A percentile compares a stretch with the other conserved stretches of the same genome.
Conservation (phyloP, 176 grass and related monocot genomes). For the Saccharum spontaneum region DNA sequence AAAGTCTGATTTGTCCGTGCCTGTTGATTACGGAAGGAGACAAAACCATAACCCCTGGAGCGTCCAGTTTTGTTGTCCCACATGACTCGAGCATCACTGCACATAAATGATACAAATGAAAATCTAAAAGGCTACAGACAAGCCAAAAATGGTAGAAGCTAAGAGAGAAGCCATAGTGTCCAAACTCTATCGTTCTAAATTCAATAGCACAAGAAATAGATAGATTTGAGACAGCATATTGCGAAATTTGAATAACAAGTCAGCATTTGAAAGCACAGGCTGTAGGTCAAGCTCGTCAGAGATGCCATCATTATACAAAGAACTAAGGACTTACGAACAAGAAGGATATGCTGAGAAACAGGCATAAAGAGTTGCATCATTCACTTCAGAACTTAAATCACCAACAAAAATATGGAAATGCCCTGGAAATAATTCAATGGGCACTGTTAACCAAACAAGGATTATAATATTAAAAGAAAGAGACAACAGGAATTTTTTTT, state of each 20-base stretch:
- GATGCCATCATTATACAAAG: constrained; percentile 38
- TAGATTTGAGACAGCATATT: constrained; percentile 19
- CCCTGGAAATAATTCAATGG: constrained; percentile 58
- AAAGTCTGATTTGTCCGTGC: constrained; percentile 35
- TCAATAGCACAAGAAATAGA: constrained; percentile 5
- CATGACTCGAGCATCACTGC: constrained; percentile 86
- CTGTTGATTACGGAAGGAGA: constrained; percentile 84
- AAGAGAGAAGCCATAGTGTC: constrained; percentile 9
- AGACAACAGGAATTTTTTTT: neutral
- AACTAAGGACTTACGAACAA: constrained; percentile 77
- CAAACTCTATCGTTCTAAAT: constrained; percentile 8
- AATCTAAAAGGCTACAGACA: constrained; percentile 17
- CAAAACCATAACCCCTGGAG: constrained; percentile 91
- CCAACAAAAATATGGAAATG: constrained; percentile 97
- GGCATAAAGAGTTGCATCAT: constrained; percentile 86
- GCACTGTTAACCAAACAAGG: constrained; percentile 34
- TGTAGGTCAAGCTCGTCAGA: constrained; percentile 5
- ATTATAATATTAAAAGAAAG: constrained; percentile 28
- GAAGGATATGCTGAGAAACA: constrained; percentile 82
- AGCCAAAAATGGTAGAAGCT: constrained; percentile 13
- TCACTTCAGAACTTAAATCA: constrained; percentile 90
- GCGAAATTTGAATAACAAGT: neutral
- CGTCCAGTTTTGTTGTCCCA: constrained; percentile 91
- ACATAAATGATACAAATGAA: constrained; percentile 36
- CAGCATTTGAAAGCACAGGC: neutral